These are phyloP conservation scores for Stylosanthes scabra DNA, from an alignment of 331 rosid species.

Conservation along the genomic window DNA sequence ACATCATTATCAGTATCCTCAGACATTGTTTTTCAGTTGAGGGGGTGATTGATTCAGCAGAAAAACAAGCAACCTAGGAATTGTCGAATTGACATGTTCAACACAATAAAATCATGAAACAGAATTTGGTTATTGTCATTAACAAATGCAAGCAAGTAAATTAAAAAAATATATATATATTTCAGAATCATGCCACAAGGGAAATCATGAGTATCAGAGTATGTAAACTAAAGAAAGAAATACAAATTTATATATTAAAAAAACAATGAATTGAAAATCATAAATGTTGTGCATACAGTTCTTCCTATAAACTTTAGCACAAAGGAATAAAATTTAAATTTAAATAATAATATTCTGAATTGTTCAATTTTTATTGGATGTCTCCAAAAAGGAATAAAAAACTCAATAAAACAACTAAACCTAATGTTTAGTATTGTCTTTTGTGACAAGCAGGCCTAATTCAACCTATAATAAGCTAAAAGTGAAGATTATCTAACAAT, in stretches of 20 bases:
- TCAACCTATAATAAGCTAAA: too few species aligned
- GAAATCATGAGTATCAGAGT: not conserved
- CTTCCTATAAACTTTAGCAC: not conserved
- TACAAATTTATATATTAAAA: not conserved
- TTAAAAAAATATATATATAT: not conserved
- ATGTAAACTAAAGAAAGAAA: not conserved
- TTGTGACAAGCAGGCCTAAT: too few species aligned
- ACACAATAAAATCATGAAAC: not conserved
- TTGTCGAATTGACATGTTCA: not conserved
- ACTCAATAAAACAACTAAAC: too few species aligned
- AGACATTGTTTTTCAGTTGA: constrained; percentile 21
- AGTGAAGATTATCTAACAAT: too few species aligned
- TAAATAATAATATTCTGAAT: not conserved
- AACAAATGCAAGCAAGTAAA: not conserved
- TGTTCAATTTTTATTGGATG: too few species aligned
- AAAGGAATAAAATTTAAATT: not conserved
- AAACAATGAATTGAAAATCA: not conserved
- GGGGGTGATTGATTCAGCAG: constrained; percentile 12
- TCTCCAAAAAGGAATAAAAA: too few species aligned
- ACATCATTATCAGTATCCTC: constrained; percentile 36
- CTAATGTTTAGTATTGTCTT: too few species aligned
- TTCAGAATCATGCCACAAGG: constrained; percentile 3
- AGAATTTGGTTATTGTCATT: constrained; percentile 5
- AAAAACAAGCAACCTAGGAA: constrained; percentile 7
- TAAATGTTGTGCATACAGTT: not conserved